phyloP scores from a whole-genome alignment of 1,139 yeast genomes.

The Sugiyamaella sp. region DNA sequence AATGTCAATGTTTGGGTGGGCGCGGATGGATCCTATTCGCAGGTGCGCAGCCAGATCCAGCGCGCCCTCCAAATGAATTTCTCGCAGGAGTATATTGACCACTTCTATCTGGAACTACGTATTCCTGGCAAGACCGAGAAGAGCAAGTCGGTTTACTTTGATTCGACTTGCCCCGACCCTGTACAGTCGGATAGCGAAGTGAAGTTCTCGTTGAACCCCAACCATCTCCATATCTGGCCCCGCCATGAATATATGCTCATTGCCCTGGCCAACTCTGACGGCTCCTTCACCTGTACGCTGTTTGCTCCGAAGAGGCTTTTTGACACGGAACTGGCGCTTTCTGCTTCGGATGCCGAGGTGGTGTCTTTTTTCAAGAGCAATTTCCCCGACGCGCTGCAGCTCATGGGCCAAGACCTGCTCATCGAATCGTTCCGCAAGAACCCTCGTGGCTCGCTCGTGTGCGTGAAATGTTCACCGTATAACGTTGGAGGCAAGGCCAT shows the following conservation, averaged over 20 bases:
- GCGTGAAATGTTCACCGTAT: conserved; percentile 62
- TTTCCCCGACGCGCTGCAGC: conserved; percentile 73
- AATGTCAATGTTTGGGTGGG: conserved; percentile 68
- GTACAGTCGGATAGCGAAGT: conserved; percentile 1
- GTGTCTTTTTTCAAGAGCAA: conserved; percentile 56
- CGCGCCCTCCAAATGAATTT: conserved; percentile 66
- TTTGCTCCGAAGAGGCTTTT: conserved; percentile 82
- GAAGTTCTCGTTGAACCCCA: conserved; percentile 60
- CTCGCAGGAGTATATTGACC: conserved; percentile 77
- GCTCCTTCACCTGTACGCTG: conserved; percentile 86
- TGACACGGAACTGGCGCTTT: conserved; percentile 51
- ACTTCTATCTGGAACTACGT: conserved; percentile 77
- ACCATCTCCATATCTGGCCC: conserved; percentile 94
- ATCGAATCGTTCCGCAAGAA: conserved; percentile 56
- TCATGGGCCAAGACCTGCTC: conserved; percentile 65
- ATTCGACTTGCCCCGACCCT: conserved; percentile 8
- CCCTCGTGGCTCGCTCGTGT: conserved; percentile 79
- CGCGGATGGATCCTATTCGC: conserved; percentile 85
- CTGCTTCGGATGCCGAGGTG: conserved; percentile 21
- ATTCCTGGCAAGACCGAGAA: conserved; percentile 52
- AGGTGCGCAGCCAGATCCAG: conserved; percentile 70
- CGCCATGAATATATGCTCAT: conserved; percentile 83
- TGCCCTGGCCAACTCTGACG: conserved; percentile 82
- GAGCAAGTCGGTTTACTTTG: neutral
- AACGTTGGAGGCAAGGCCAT: conserved; percentile 65